phyloP scores from a whole-genome alignment of 352 stramenopile genomes.

The Globisporangium cylindrosporum region DNA sequence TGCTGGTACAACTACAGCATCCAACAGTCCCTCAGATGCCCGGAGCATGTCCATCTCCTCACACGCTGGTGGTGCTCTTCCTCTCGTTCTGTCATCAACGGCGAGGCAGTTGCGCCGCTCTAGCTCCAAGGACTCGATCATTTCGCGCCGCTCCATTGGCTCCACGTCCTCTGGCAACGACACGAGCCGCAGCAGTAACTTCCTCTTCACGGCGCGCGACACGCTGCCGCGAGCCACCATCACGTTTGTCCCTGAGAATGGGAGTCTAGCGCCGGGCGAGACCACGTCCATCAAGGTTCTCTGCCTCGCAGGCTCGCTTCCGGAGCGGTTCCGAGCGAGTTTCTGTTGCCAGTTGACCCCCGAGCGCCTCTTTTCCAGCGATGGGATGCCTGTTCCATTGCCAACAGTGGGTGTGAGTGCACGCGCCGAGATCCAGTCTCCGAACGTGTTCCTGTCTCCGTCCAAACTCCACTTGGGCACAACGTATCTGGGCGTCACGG shows the following conservation, averaged over 20 bases:
- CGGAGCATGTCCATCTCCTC: not conserved
- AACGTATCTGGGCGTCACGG: slow-evolving; percentile 62
- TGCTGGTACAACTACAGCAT: not conserved
- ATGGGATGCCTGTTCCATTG: not conserved
- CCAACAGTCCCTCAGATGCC: not conserved
- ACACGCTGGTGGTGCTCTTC: not conserved
- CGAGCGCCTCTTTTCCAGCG: slow-evolving; percentile 25
- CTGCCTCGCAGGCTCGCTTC: slow-evolving; percentile 51
- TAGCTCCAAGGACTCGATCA: slow-evolving; percentile 55
- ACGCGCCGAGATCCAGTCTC: slow-evolving; percentile 71
- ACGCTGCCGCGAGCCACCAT: slow-evolving; percentile 41
- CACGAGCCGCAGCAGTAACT: slow-evolving; percentile 31
- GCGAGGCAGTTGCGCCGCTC: slow-evolving; percentile 25
- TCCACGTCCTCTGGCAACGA: slow-evolving; percentile 35
- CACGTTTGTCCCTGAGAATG: slow-evolving; percentile 45
- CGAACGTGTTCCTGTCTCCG: slow-evolving; percentile 68
- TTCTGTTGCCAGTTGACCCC: slow-evolving; percentile 39
- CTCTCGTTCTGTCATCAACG: not conserved
- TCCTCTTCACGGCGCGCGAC: slow-evolving; percentile 43
- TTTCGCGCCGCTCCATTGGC: slow-evolving; percentile 32
- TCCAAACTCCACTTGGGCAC: slow-evolving; percentile 47
- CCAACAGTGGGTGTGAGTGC: slow-evolving; percentile 34
- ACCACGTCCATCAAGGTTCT: slow-evolving; percentile 33
- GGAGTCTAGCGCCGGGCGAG: slow-evolving; percentile 39
- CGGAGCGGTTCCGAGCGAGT: slow-evolving; percentile 56